Conservation (phyloP, 1,284 basidiomycete species). For the Polyporus tsugae region DNA sequence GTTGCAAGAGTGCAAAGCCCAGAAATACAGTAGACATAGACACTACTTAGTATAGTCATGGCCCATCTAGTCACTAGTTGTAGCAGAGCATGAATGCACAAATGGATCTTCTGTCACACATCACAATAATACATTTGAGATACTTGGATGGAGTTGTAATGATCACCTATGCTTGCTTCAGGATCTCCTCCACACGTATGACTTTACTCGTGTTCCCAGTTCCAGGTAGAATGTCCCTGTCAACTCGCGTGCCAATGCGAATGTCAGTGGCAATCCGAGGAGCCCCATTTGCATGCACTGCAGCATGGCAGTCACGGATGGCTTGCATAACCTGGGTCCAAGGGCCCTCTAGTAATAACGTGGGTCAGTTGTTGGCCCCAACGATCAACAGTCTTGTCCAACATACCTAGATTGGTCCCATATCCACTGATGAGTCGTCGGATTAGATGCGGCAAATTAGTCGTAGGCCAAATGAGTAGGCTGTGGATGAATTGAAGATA, state of each 20-base stretch:
- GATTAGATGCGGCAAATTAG: too few species aligned
- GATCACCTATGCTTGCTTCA: constrained; percentile 42
- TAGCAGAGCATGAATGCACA: too few species aligned
- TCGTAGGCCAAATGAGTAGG: not conserved
- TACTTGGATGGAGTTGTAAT: too few species aligned
- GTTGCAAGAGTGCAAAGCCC: constrained; percentile 51
- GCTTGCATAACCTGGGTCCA: constrained; percentile 84
- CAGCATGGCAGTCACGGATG: constrained; percentile 88
- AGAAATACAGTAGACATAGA: constrained; percentile 41
- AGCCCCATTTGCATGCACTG: constrained; percentile 82
- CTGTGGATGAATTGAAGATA: constrained; percentile 7
- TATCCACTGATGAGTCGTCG: constrained; percentile 67
- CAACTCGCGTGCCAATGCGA: constrained; percentile 89
- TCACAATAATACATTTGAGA: too few species aligned
- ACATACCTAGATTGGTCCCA: constrained; percentile 85
- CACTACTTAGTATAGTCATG: not conserved
- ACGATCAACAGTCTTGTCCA: not conserved
- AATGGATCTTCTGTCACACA: too few species aligned
- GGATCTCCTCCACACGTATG: constrained; percentile 80
- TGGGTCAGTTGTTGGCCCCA: too few species aligned
- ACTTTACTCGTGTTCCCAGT: constrained; percentile 83
- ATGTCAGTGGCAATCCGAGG: constrained; percentile 87
- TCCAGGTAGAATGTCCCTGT: constrained; percentile 70
- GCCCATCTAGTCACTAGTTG: too few species aligned
- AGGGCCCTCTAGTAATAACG: constrained; percentile 68